phyloP scores from a whole-genome alignment of 257 asterid species.

The Nicotiana paniculata region DNA sequence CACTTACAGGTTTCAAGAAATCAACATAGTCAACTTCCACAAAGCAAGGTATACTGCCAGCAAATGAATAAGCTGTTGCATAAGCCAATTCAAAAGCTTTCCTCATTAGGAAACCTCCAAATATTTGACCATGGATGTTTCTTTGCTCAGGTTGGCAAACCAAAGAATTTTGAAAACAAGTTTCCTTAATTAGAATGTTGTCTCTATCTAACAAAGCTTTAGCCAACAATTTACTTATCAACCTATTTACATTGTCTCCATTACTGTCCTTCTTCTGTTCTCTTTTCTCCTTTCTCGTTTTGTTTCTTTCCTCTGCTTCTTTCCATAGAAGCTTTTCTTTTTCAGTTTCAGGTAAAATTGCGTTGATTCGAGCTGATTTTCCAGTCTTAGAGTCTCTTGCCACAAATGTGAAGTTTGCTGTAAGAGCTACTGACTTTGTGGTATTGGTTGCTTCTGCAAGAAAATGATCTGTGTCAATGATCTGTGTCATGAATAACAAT shows the following conservation, averaged over 20 bases:
- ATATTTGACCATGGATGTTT: constrained; percentile 83
- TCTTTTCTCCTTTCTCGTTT: constrained; percentile 50
- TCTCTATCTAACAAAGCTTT: constrained; percentile 77
- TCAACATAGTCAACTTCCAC: constrained; percentile 81
- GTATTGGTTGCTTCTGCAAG: constrained; percentile 32
- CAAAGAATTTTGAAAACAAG: constrained; percentile 76
- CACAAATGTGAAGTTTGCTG: constrained; percentile 89
- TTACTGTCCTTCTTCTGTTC: constrained; percentile 36
- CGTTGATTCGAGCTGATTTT: constrained; percentile 70
- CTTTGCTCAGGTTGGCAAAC: constrained; percentile 93
- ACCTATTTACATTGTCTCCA: constrained; percentile 34
- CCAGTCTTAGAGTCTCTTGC: constrained; percentile 77
- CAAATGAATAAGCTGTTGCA: constrained; percentile 78
- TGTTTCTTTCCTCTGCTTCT: constrained; percentile 79
- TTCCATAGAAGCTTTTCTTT: constrained; percentile 57
- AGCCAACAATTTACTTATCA: constrained; percentile 36
- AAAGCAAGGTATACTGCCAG: constrained; percentile 71
- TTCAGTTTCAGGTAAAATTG: constrained; percentile 58
- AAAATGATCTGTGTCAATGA: constrained; percentile 5
- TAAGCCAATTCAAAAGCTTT: constrained; percentile 79
- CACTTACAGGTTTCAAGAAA: constrained; percentile 76
- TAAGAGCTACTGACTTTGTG: constrained; percentile 53
- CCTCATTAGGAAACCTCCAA: constrained; percentile 89
- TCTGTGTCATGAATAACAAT: not conserved
- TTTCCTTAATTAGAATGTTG: constrained; percentile 67